Evolutionary conservation across 768 basidiomycete genomes (phyloP).

Genomic region (Termitomyces sp.): DNA sequence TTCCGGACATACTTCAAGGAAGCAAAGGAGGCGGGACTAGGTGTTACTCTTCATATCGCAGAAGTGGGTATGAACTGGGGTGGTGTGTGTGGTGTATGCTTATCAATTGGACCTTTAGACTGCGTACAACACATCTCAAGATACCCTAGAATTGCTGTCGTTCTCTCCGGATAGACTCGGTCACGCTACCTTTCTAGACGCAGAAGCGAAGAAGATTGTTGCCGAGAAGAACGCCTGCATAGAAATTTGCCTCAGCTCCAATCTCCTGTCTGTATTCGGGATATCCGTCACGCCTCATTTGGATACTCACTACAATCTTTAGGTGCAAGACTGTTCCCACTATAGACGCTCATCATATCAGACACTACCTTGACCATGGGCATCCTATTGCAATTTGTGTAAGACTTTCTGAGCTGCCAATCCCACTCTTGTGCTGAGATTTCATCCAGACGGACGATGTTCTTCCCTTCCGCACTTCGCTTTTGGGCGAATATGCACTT

Average conservation of each 20-base stretch:
- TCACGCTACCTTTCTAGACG: slow-evolving; percentile 77
- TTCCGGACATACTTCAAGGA: slow-evolving; percentile 49
- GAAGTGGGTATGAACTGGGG: slow-evolving; percentile 45
- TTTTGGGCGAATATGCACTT: slow-evolving; percentile 76
- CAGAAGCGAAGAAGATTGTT: slow-evolving; percentile 54
- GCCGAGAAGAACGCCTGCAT: slow-evolving; percentile 52
- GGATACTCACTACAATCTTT: not conserved
- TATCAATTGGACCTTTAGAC: slow-evolving; percentile 31
- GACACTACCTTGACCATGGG: slow-evolving; percentile 53
- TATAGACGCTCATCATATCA: slow-evolving; percentile 71
- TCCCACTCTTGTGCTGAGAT: not conserved
- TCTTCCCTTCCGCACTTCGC: slow-evolving; percentile 71
- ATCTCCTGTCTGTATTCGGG: slow-evolving; percentile 54
- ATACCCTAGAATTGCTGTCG: slow-evolving; percentile 58
- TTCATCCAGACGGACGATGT: slow-evolving; percentile 71
- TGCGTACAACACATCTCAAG: slow-evolving; percentile 41
- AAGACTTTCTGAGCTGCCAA: not conserved
- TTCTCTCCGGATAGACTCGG: slow-evolving; percentile 67
- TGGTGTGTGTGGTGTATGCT: not conserved
- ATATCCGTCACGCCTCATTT: not conserved
- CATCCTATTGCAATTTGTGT: slow-evolving; percentile 81
- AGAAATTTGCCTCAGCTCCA: slow-evolving; percentile 82
- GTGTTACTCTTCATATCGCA: slow-evolving; percentile 79
- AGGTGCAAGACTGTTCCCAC: slow-evolving; percentile 68
- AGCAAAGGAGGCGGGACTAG: slow-evolving; percentile 58